A percentile compares a stretch with the other conserved stretches of the same genome.
phyloP scores from a whole-genome alignment of 495 filamentous ascomycete species.

The Penicillium turbatum region DNA sequence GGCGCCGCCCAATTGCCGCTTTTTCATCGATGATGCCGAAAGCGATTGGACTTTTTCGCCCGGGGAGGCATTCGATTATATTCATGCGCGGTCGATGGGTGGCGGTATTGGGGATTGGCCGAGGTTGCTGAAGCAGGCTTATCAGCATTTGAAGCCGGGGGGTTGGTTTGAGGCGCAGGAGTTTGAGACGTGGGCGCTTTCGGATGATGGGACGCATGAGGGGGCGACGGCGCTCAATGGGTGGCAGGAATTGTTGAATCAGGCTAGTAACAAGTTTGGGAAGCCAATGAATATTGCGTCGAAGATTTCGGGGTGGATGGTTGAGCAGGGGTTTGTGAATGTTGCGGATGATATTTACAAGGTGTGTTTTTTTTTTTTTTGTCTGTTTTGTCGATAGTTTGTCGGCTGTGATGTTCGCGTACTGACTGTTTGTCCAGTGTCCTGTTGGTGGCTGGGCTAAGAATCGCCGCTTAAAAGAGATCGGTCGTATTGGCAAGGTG shows the following conservation, averaged over 20 bases:
- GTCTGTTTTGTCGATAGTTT: too few species aligned
- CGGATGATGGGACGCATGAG: slow-evolving; percentile 38
- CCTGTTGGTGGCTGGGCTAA: slow-evolving; percentile 50
- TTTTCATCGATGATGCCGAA: slow-evolving; percentile 50
- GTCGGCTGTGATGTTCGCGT: not conserved
- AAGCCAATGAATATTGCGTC: slow-evolving; percentile 35
- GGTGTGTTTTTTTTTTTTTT: slow-evolving; percentile 19
- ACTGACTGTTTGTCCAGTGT: slow-evolving; percentile 23
- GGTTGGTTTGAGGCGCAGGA: slow-evolving; percentile 56
- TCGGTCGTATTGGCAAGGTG: slow-evolving; percentile 40
- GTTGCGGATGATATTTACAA: slow-evolving; percentile 39
- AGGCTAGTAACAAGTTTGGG: slow-evolving; percentile 37
- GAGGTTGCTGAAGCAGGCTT: slow-evolving; percentile 32
- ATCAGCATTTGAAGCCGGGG: slow-evolving; percentile 44
- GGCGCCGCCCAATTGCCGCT: slow-evolving; percentile 46
- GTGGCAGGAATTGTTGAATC: slow-evolving; percentile 26
- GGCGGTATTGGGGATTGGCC: slow-evolving; percentile 46
- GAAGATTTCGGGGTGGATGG: slow-evolving; percentile 25
- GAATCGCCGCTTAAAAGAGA: slow-evolving; percentile 44
- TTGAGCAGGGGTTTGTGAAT: slow-evolving; percentile 32
- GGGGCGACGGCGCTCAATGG: slow-evolving; percentile 21
- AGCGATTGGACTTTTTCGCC: slow-evolving; percentile 46
- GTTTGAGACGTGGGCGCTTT: slow-evolving; percentile 34
- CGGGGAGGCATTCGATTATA: slow-evolving; percentile 40
- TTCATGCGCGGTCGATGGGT: slow-evolving; percentile 45